A percentile compares a stretch with the other conserved stretches of the same genome.
These are phyloP conservation scores for Puccinia horiana DNA, from an alignment of 1,284 basidiomycete species.

Conservation along the genomic window DNA sequence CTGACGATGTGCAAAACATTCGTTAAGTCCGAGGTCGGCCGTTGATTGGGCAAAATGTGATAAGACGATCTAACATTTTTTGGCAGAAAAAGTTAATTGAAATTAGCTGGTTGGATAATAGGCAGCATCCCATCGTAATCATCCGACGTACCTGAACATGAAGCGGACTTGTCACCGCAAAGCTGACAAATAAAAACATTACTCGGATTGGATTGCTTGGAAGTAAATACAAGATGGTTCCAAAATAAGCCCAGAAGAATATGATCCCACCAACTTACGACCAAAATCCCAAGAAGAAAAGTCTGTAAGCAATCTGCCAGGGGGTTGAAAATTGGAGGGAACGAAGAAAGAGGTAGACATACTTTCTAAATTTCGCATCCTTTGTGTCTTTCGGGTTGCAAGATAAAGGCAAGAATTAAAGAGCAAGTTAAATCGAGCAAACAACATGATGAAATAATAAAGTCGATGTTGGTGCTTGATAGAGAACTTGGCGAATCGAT, in stretches of 20 bases:
- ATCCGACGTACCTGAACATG: constrained; percentile 70
- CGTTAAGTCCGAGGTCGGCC: constrained; percentile 81
- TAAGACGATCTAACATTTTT: constrained; percentile 75
- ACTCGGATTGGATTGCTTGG: constrained; percentile 70
- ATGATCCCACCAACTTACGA: constrained; percentile 65
- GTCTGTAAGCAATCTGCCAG: background rate
- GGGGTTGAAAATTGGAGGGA: background rate
- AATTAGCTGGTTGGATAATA: constrained; percentile 20
- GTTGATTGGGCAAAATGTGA: constrained; percentile 97
- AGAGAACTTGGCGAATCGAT: constrained; percentile 63
- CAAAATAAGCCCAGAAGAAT: constrained; percentile 81
- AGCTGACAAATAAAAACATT: constrained; percentile 74
- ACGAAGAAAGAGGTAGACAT: background rate
- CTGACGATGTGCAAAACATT: constrained; percentile 90
- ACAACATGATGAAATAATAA: constrained; percentile 86
- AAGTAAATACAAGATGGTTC: constrained; percentile 66
- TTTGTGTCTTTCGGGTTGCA: constrained; percentile 62
- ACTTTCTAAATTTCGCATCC: constrained; percentile 50
- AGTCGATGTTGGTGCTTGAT: constrained; percentile 68
- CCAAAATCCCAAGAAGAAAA: background rate
- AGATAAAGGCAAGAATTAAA: constrained; percentile 81
- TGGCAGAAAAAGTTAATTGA: constrained; percentile 55
- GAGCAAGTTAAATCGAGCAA: constrained; percentile 96
- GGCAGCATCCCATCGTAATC: constrained; percentile 42
- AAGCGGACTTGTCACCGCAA: constrained; percentile 77